Evolutionary conservation across 1,284 basidiomycete genomes (phyloP), one percentile per base, ranked within the genome.

Genomic region (Microbotryum saponariae): DNA sequence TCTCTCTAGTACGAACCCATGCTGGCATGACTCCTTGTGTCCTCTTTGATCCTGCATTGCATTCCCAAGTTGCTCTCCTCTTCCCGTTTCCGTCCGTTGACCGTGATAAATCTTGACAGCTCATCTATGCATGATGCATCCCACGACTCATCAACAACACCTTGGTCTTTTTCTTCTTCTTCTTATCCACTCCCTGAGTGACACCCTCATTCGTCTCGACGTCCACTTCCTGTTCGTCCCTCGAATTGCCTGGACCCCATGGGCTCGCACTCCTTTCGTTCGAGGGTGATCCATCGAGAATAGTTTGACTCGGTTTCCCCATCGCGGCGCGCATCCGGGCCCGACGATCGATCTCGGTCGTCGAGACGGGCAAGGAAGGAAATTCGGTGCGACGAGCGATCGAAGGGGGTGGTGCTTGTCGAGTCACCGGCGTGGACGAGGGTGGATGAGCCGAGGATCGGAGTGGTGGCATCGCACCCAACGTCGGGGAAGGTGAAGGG

Each of bases 121-220:
- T 27, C 27, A 27, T 27, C 5, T 18, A 57, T 33, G 59, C 58
- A 44, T 60, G 56, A 23, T 59, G 58, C 33, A 66, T 56, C 27
- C 64, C 64, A 2, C 42, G 31, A 14, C 55, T 58, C 59, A 67
- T 59, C 27, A 67, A 42, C 21, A 67, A 48, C 2, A 65, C 57
- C 63, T 67, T 67, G 52, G 51, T 58, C 21, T 59, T 58, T 46
- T 66, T 66, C 9, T 58, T 59, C 59, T 67, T 62, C 59, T 62
- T 67, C 53, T 51, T 59, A 29, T 56, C 48, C 7, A 20, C 21
- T 12, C 29, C 51, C 6, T 6, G 29, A 4, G 20, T 29, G 6
- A 14, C 29, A 25, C 46, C 6, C 49, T 37, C 5, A 20, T 46
- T 6, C 51, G 48, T 12, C 20, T 45, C 57, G 18, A 23, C 50